phyloP scores from a whole-genome alignment of 805 yeast genomes.

The Millerozyma acaciae region DNA sequence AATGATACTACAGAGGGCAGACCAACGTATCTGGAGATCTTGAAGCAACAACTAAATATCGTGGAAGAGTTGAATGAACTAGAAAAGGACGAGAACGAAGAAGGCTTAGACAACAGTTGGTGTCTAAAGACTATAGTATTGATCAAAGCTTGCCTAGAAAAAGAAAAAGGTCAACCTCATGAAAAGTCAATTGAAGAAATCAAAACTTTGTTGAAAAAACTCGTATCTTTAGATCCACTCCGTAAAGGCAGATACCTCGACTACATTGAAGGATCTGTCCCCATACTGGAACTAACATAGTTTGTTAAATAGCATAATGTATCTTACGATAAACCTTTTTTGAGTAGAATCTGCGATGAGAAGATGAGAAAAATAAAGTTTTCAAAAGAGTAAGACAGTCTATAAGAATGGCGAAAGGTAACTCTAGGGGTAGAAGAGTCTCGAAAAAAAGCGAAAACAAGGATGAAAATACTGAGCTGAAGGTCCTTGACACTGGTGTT shows the following conservation, averaged over 20 bases:
- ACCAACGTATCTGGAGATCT: constrained; percentile 31
- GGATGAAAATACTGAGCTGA: constrained; percentile 14
- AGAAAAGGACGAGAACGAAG: constrained; percentile 59
- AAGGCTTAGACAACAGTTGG: constrained; percentile 63
- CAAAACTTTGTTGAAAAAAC: constrained; percentile 32
- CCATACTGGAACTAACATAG: constrained; percentile 5
- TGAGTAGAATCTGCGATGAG: neutral
- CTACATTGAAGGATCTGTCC: constrained; percentile 16
- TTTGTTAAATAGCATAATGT: neutral
- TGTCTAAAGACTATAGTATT: constrained; percentile 62
- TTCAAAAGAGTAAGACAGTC: neutral
- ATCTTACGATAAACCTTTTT: neutral
- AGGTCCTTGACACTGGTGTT: constrained; percentile 3
- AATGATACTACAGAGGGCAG: constrained; percentile 12
- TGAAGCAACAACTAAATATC: constrained; percentile 43
- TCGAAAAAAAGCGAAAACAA: constrained; percentile 22
- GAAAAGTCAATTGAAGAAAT: constrained; percentile 20
- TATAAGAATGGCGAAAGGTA: constrained; percentile 13
- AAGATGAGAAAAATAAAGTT: neutral
- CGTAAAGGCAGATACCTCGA: constrained; percentile 58
- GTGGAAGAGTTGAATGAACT: constrained; percentile 64
- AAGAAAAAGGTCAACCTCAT: constrained; percentile 4
- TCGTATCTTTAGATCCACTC: constrained; percentile 60
- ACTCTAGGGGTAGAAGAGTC: constrained; percentile 41
- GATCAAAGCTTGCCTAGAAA: constrained; percentile 31